phyloP scores from a whole-genome alignment of 1,284 basidiomycete genomes.

The Ganoderma meredithae region DNA sequence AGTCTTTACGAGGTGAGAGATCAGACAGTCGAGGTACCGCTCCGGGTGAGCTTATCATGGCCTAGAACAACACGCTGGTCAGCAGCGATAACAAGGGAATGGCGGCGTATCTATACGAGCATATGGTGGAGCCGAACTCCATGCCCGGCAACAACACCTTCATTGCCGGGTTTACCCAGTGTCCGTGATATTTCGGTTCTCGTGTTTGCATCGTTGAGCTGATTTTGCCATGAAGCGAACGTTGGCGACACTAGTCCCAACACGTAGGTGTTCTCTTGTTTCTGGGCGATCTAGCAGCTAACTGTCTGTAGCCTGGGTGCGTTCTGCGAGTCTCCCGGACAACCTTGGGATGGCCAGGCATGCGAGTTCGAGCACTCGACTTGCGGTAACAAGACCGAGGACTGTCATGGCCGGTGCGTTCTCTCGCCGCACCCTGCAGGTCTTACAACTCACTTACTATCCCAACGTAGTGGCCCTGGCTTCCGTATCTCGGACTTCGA shows the following conservation, averaged over 20 bases:
- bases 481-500: slow-evolving; percentile 77
- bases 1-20: slow-evolving; percentile 70
- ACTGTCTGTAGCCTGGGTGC: slow-evolving; percentile 51
- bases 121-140: slow-evolving; percentile 67
- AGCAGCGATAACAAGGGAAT: slow-evolving; percentile 85
- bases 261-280: slow-evolving; percentile 55
- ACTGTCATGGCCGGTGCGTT: slow-evolving; percentile 75
- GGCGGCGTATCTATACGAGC: slow-evolving; percentile 80
- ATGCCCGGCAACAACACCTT: slow-evolving; percentile 77
- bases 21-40: not conserved
- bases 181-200: slow-evolving; percentile 47
- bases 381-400: slow-evolving; percentile 71
- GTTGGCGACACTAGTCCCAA: slow-evolving; percentile 83
- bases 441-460: not conserved
- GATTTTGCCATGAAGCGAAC: slow-evolving; percentile 55
- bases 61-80: slow-evolving; percentile 79
- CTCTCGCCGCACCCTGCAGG: not conserved
- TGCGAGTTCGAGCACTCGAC: slow-evolving; percentile 77
- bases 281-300: not conserved
- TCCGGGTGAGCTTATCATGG: slow-evolving; percentile 7
- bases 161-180: slow-evolving; percentile 79
- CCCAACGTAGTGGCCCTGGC: slow-evolving; percentile 64
- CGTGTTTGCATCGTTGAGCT: not conserved
- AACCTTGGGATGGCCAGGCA: slow-evolving; percentile 67
- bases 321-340: slow-evolving; percentile 78